Conservation (phyloP, 306 rosid genomes). For the Notholithocarpus densiflorus region DNA sequence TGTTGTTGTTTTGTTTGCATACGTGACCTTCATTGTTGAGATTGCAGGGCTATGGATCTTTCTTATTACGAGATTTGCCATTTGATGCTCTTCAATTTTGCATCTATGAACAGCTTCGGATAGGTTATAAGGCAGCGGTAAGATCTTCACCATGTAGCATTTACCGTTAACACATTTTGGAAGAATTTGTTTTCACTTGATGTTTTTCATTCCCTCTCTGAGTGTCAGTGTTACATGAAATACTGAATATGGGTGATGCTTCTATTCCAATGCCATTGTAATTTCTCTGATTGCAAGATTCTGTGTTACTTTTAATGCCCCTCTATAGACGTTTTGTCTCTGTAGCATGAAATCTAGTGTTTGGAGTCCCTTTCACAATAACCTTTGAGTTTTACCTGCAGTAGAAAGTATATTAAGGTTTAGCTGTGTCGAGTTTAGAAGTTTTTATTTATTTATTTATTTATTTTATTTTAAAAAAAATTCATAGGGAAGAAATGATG, state of each 20-base stretch:
- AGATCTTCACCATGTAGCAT: slow-evolving; percentile 25
- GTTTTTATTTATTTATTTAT: too few relatives aligned
- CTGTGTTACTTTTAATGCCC: not conserved
- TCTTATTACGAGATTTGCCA: slow-evolving; percentile 83
- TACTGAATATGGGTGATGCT: not conserved
- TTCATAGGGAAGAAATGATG: too few relatives aligned
- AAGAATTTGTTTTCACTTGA: not conserved
- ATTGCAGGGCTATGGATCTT: slow-evolving; percentile 86
- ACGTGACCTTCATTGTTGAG: slow-evolving; percentile 5
- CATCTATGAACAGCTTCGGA: slow-evolving; percentile 87
- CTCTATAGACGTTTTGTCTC: not conserved
- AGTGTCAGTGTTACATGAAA: not conserved
- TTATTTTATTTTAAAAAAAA: too few relatives aligned
- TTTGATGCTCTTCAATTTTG: slow-evolving; percentile 97
- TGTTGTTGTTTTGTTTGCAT: not conserved
- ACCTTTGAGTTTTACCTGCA: not conserved
- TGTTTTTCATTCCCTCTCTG: slow-evolving; percentile 15
- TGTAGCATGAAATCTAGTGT: not conserved
- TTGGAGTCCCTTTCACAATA: not conserved
- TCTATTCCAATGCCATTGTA: not conserved
- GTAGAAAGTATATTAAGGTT: not conserved
- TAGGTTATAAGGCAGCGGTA: slow-evolving; percentile 82
- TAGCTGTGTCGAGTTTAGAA: not conserved
- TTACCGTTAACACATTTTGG: not conserved
- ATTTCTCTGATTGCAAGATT: not conserved